Percentiles rank a stretch among this genome's conserved stretches.
Conservation (phyloP, 805 yeast species). For the Jamesozyma piceae region DNA sequence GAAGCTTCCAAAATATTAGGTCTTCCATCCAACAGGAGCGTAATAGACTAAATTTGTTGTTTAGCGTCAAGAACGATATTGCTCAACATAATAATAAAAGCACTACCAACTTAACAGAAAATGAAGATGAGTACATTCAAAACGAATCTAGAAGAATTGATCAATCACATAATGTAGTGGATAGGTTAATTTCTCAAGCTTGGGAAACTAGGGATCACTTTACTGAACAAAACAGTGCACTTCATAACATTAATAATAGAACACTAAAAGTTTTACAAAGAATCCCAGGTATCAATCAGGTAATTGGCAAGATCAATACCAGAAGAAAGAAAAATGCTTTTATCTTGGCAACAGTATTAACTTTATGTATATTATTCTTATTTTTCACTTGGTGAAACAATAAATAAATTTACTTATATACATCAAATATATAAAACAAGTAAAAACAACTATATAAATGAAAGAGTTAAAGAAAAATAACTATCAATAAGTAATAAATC, state of each 20-base stretch:
- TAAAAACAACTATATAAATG: too few relatives aligned
- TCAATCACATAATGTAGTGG: conserved; percentile 65
- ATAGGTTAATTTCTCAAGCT: conserved; percentile 73
- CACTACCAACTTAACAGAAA: conserved; percentile 14
- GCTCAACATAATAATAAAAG: conserved; percentile 45
- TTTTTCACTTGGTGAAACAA: conserved; percentile 40
- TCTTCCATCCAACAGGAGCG: conserved; percentile 61
- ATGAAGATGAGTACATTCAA: conserved; percentile 64
- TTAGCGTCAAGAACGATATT: conserved; percentile 72
- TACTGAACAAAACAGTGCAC: conserved; percentile 53
- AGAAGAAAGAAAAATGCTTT: conserved; percentile 82
- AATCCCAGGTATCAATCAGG: conserved; percentile 74
- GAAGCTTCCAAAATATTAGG: conserved; percentile 51
- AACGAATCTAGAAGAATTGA: conserved; percentile 71
- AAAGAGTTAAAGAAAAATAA: too few relatives aligned
- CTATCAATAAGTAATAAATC: too few relatives aligned
- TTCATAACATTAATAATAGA: conserved; percentile 55
- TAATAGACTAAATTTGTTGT: conserved; percentile 61
- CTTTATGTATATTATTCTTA: conserved; percentile 61
- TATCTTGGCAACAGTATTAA: conserved; percentile 66
- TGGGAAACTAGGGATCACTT: conserved; percentile 84
- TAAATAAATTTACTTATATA: not conserved
- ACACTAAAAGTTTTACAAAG: conserved; percentile 51
- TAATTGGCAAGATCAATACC: conserved; percentile 74
- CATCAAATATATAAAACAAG: not conserved